Base-by-base conservation (phyloP, 768 basidiomycete genomes). In the Amyloporia xantha region DNA sequence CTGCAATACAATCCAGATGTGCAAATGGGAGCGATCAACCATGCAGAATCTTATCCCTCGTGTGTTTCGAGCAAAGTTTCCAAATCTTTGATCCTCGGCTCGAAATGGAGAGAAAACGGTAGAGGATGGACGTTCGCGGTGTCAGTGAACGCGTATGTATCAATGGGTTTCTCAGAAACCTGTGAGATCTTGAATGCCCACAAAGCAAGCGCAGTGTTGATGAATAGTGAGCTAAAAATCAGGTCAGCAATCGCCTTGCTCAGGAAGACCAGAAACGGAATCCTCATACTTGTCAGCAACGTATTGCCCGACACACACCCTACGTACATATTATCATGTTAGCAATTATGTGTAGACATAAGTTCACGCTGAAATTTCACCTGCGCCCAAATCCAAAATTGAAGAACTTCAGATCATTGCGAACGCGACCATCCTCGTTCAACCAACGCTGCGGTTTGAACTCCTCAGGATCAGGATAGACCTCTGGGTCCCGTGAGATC, bases 251-350 rank as follows among this genome's bases (percentile, higher is more conserved):
- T 2, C 5, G 27, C 20, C 13, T 12, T 12, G 20, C 2, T 2
- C n/a, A 10, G 2, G 13, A 12, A 36, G 13, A 40, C 39, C 15
- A 25, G 41, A 9, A 10, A 44, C n/a, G n/a, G n/a, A n/a, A n/a
- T n/a, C n/a, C n/a, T n/a, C 45, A 9, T 13, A 64, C 59, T 60
- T 50, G 12, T 69, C 59, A 2, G 65, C 83, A 26, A 86, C 75
- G 59, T 82, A 74, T 55, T 78, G 76, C 0, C 83, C 83, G 0
- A 82, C 82, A 51, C 83, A 86, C 4, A 84, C 70, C n/a, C 82
- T 77, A n/a, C 10, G 23, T 19, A 10, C 15, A 15, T 24, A 26
- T 19, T 43, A n/a, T 15, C 30, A 13, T 5, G 10, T 10, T 25
- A 15, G 2, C n/a, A 26, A 20, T 25, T 23, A n/a, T 25, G 23